Conservation (phyloP, 495 filamentous ascomycete genomes). For the Patellaria atrata region DNA sequence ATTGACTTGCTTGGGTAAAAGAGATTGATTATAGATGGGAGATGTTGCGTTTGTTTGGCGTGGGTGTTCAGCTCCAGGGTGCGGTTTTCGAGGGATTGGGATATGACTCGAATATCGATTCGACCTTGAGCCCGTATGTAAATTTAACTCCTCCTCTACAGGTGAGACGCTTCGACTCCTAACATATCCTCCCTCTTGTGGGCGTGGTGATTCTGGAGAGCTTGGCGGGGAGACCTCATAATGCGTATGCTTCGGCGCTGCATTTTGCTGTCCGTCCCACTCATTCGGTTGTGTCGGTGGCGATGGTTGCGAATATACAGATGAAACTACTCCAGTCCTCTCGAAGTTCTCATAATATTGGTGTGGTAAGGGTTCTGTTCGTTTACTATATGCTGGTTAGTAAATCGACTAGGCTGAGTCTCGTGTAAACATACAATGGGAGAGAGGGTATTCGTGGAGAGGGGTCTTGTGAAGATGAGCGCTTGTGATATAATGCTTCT, state of each 20-base stretch:
- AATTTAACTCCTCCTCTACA: slow-evolving; percentile 9
- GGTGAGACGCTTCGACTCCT: slow-evolving; percentile 21
- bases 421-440: too few relatives aligned
- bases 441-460: too few relatives aligned
- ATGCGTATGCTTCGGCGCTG: slow-evolving; percentile 2
- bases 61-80: background rate
- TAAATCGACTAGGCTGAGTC: too few relatives aligned
- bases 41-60: slow-evolving; percentile 1
- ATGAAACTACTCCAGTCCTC: too few relatives aligned
- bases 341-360: too few relatives aligned
- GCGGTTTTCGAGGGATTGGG: slow-evolving; percentile 16
- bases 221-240: slow-evolving; percentile 18
- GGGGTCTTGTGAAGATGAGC: too few relatives aligned
- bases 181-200: slow-evolving; percentile 9
- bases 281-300: slow-evolving; percentile 15
- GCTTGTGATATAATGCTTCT: too few relatives aligned
- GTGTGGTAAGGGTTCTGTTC: too few relatives aligned
- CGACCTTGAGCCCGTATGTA: slow-evolving; percentile 2
- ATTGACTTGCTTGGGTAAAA: too few relatives aligned
- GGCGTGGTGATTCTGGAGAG: slow-evolving; percentile 12
- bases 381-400: too few relatives aligned
- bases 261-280: background rate
- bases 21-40: too few relatives aligned
- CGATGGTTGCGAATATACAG: slow-evolving; percentile 32
- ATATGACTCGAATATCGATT: slow-evolving; percentile 10